Percentiles rank a stretch among this genome's conserved stretches.
phyloP scores from a whole-genome alignment of 257 asterid genomes.

The Solanum arcanum region DNA sequence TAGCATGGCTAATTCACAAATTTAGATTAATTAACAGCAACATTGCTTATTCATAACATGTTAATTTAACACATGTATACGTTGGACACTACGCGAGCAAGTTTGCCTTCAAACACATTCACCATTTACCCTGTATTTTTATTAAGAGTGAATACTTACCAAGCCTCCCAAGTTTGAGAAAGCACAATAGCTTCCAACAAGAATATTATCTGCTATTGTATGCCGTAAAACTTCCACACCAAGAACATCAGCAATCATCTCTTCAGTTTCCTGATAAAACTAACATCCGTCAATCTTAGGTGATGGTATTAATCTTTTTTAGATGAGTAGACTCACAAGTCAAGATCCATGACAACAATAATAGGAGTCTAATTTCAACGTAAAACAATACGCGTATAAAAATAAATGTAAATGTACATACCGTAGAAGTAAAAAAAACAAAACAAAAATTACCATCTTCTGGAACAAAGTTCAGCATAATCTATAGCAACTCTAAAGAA shows the following conservation, averaged over 20 bases:
- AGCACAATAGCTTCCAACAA: conserved; percentile 76
- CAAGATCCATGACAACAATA: not conserved
- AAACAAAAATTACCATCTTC: not conserved
- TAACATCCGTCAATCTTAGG: not conserved
- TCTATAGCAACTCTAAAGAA: not conserved
- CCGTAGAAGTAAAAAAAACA: not conserved
- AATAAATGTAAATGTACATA: not conserved
- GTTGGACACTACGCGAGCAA: not conserved
- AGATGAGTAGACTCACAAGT: not conserved
- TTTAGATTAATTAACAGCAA: not conserved
- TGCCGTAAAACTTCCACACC: conserved; percentile 81
- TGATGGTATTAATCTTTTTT: not conserved
- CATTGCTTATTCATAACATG: not conserved
- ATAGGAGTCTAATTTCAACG: not conserved
- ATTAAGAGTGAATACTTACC: conserved; percentile 35
- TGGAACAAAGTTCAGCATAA: no score
- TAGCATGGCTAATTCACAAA: not conserved
- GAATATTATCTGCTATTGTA: conserved; percentile 69
- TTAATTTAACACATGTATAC: not conserved
- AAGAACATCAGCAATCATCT: conserved; percentile 74
- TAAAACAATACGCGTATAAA: not conserved
- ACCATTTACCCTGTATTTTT: not conserved
- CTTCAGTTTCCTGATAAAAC: conserved; percentile 67
- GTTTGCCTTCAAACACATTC: not conserved
- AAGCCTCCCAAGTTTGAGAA: conserved; percentile 78